Evolutionary conservation across 495 filamentous ascomycete genomes (phyloP).

Genomic region (Penicillium subrubescens): DNA sequence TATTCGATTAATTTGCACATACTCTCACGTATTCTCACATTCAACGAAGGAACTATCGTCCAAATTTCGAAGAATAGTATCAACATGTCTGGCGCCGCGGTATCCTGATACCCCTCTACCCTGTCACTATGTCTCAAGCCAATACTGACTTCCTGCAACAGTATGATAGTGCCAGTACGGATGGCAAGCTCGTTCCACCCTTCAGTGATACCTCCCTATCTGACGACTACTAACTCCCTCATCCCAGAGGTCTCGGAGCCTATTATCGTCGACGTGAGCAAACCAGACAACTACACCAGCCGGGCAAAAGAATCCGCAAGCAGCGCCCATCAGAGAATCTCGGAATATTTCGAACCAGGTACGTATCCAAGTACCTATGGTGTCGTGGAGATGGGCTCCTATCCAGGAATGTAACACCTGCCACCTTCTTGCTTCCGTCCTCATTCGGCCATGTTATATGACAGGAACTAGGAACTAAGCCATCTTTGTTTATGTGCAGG

Average conservation of each 20-base stretch:
- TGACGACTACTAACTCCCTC: background rate
- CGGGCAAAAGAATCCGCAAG: slow-evolving; percentile 24
- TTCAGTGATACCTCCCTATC: background rate
- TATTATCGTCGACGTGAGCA: slow-evolving; percentile 13
- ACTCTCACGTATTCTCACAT: too few relatives aligned
- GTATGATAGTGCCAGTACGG: slow-evolving; percentile 4
- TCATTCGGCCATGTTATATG: background rate
- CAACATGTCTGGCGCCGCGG: background rate
- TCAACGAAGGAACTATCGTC: background rate
- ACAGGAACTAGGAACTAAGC: background rate
- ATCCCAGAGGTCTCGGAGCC: slow-evolving; percentile 19
- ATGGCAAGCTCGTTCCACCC: background rate
- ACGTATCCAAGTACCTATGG: background rate
- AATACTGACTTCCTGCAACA: background rate
- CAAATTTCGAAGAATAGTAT: background rate
- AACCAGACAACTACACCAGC: slow-evolving; percentile 16
- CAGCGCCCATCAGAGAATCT: slow-evolving; percentile 22
- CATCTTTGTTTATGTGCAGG: slow-evolving; percentile 11
- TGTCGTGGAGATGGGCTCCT: background rate
- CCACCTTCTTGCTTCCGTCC: background rate
- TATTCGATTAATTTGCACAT: too few relatives aligned
- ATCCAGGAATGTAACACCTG: background rate
- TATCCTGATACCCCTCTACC: background rate
- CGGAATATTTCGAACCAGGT: slow-evolving; percentile 33
- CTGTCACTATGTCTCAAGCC: background rate